phyloP scores from a whole-genome alignment of 1,284 basidiomycete species.

The Microbotryum silenes-acaulis region DNA sequence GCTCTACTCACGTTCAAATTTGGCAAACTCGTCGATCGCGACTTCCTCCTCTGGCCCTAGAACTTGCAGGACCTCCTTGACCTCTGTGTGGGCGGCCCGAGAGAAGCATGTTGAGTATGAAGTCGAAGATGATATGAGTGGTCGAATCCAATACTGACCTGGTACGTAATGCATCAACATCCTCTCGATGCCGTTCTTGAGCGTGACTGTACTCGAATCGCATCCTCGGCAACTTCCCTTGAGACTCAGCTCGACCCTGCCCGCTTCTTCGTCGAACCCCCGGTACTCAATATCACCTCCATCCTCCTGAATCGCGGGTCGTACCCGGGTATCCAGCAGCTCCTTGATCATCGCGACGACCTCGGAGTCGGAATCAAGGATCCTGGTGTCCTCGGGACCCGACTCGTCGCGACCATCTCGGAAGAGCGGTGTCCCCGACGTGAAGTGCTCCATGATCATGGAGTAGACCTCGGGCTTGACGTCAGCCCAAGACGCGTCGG shows the following conservation, averaged over 20 bases:
- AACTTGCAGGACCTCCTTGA: constrained; percentile 77
- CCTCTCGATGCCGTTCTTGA: constrained; percentile 87
- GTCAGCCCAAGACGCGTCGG: constrained; percentile 75
- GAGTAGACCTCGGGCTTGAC: constrained; percentile 98
- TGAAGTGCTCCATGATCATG: constrained; percentile 96
- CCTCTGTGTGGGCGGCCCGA: constrained; percentile 53
- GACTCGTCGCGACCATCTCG: constrained; percentile 51
- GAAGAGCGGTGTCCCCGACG: constrained; percentile 77
- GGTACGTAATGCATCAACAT: constrained; percentile 99
- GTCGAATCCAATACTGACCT: constrained; percentile 1
- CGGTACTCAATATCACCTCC: constrained; percentile 59
- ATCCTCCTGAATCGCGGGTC: constrained; percentile 94
- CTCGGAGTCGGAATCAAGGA: constrained; percentile 93
- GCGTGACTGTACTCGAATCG: constrained; percentile 81
- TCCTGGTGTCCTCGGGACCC: constrained; percentile 88
- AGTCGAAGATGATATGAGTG: not conserved
- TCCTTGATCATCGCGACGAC: constrained; percentile 99
- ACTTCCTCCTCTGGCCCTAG: constrained; percentile 84
- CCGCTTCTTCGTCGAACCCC: constrained; percentile 48
- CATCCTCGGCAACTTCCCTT: constrained; percentile 97
- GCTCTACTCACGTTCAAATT: constrained; percentile 55
- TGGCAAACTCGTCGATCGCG: constrained; percentile 81
- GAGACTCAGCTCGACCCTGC: constrained; percentile 65
- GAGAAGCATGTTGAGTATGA: not conserved
- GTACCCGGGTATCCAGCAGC: constrained; percentile 83